A percentile compares a stretch with the other conserved stretches of the same genome.
Evolutionary conservation across 345 rosid species (phyloP).

Genomic region (Eucalyptus curtisii): DNA sequence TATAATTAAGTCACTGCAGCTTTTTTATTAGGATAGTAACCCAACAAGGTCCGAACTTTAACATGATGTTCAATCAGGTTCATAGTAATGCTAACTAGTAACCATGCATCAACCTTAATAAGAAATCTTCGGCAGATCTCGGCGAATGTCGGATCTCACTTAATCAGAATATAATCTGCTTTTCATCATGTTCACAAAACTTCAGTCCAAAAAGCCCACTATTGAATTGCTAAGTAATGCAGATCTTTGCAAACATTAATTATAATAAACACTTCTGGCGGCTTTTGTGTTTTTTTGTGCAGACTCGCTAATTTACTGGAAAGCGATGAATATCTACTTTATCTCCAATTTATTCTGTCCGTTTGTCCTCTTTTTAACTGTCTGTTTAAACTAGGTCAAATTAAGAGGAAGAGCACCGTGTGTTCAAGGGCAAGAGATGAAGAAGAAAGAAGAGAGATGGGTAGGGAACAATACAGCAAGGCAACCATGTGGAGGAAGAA

Average conservation of each 20-base stretch:
- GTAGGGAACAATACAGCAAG: slow-evolving; percentile 3
- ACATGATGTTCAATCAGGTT: neutral
- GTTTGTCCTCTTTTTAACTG: neutral
- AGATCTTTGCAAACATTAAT: neutral
- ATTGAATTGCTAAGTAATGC: neutral
- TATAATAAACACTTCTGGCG: neutral
- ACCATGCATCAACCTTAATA: neutral
- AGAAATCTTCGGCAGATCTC: neutral
- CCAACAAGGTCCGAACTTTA: neutral
- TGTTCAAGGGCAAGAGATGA: neutral
- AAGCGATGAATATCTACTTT: neutral
- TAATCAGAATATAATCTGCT: neutral
- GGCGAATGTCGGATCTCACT: neutral
- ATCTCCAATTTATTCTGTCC: neutral
- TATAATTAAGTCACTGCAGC: neutral
- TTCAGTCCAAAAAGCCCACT: neutral
- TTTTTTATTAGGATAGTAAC: neutral
- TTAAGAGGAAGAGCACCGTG: neutral
- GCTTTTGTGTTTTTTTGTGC: neutral
- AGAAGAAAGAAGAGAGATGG: neutral
- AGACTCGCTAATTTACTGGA: neutral
- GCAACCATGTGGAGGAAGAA: slow-evolving; percentile 13
- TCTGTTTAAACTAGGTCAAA: neutral
- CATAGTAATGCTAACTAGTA: neutral
- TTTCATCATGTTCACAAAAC: neutral